phyloP scores from a whole-genome alignment of 768 basidiomycete species.

The Phylloporus sp. region DNA sequence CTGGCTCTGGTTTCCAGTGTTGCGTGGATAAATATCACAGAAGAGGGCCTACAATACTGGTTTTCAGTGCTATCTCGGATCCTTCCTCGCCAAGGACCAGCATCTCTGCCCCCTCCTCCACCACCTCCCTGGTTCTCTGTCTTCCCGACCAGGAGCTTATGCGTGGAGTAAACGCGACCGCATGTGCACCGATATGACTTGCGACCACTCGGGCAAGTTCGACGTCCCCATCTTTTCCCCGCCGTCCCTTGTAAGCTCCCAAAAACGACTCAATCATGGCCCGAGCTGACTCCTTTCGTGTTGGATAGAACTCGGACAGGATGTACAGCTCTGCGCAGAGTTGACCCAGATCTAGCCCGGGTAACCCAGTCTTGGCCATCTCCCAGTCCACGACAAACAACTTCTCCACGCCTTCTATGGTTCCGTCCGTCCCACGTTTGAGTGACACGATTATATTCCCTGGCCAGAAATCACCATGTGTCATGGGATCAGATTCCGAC shows the following conservation, averaged over 20 bases:
- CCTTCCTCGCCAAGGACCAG: slow-evolving; percentile 35
- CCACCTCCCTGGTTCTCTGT: slow-evolving; percentile 45
- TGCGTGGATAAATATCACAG: slow-evolving; percentile 3
- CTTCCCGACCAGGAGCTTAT: slow-evolving; percentile 44
- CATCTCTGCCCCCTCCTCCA: slow-evolving; percentile 46
- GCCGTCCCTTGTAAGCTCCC: slow-evolving; percentile 37
- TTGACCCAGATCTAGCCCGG: slow-evolving; percentile 60
- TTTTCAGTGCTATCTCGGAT: slow-evolving; percentile 22
- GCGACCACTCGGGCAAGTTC: slow-evolving; percentile 35
- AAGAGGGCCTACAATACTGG: slow-evolving; percentile 29
- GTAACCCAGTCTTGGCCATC: slow-evolving; percentile 51
- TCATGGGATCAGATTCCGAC: slow-evolving; percentile 27
- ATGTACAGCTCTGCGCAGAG: slow-evolving; percentile 58
- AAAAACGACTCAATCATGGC: slow-evolving; percentile 44
- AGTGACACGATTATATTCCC: slow-evolving; percentile 57
- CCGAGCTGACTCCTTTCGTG: slow-evolving; percentile 34
- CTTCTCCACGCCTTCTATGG: slow-evolving; percentile 30
- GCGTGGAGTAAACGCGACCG: slow-evolving; percentile 49
- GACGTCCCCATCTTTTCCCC: slow-evolving; percentile 15
- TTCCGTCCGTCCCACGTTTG: slow-evolving; percentile 25
- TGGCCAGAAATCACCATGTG: slow-evolving; percentile 67
- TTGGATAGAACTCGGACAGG: slow-evolving; percentile 45
- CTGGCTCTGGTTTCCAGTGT: no score
- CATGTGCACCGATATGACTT: slow-evolving; percentile 53
- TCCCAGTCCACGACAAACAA: slow-evolving; percentile 67